Conservation (phyloP, 768 basidiomycete genomes). For the Mycena kentingensis region DNA sequence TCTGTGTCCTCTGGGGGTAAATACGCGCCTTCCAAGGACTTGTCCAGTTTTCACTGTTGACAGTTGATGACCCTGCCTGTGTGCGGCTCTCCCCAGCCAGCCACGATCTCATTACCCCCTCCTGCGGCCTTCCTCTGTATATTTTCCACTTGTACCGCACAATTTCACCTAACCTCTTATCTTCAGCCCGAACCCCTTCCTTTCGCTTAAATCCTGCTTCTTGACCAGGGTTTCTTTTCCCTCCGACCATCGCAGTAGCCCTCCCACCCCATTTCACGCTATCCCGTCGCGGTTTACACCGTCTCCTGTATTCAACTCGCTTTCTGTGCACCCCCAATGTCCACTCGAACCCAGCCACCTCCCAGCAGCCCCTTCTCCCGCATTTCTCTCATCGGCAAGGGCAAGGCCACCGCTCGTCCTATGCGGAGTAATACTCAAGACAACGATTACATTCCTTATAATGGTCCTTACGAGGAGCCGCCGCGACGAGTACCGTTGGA, state of each 20-base stretch:
- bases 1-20: too few relatives aligned
- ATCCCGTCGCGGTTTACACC: constrained; percentile 2
- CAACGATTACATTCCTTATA: constrained; percentile 68
- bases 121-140: not conserved
- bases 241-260: not conserved
- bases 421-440: constrained; percentile 33
- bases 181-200: constrained; percentile 3
- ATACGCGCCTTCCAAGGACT: too few relatives aligned
- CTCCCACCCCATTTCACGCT: not conserved
- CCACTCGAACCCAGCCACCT: constrained; percentile 19
- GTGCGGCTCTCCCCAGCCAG: too few relatives aligned
- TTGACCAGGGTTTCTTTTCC: not conserved
- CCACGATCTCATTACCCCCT: too few relatives aligned
- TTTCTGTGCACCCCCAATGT: constrained; percentile 9
- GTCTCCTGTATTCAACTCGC: constrained; percentile 14
- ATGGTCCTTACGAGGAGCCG: constrained; percentile 55
- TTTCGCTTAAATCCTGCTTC: constrained; percentile 1
- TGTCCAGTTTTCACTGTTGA: too few relatives aligned
- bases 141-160: not conserved
- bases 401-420: constrained; percentile 8
- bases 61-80: too few relatives aligned
- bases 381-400: constrained; percentile 16
- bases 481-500: constrained; percentile 31
- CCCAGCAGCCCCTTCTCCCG: constrained; percentile 18
- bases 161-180: constrained; percentile 7